A percentile compares a stretch with the other conserved stretches of the same genome.
phyloP scores from a whole-genome alignment of 768 basidiomycete species.

The Termitomyces sp. region DNA sequence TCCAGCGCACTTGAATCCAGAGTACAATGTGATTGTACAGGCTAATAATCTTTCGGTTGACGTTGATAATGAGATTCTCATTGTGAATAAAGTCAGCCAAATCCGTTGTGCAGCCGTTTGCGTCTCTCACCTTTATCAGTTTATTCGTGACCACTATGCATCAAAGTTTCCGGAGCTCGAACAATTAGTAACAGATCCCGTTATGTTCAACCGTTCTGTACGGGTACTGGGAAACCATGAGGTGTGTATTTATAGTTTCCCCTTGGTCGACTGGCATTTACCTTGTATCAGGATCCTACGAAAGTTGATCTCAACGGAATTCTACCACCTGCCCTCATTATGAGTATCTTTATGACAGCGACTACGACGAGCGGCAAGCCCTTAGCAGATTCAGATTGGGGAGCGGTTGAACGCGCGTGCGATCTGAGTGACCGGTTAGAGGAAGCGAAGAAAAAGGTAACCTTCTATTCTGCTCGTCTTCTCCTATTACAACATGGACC shows the following conservation, averaged over 20 bases:
- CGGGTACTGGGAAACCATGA: conserved; percentile 81
- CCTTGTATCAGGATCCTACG: conserved; percentile 62
- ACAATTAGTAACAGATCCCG: conserved; percentile 87
- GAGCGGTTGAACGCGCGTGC: conserved; percentile 77
- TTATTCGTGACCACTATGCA: conserved; percentile 96
- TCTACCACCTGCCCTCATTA: conserved; percentile 84
- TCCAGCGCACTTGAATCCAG: conserved; percentile 85
- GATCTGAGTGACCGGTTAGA: conserved; percentile 86
- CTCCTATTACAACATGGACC: conserved; percentile 2
- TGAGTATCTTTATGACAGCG: conserved; percentile 94
- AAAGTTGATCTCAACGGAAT: conserved; percentile 78
- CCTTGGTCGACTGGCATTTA: neutral
- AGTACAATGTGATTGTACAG: conserved; percentile 94
- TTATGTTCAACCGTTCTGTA: conserved; percentile 90
- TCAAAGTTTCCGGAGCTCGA: conserved; percentile 96
- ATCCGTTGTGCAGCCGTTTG: neutral
- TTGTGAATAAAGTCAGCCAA: conserved; percentile 84
- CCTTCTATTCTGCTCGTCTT: neutral
- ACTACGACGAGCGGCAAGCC: conserved; percentile 81
- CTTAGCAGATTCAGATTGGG: conserved; percentile 68
- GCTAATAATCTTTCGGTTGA: conserved; percentile 98
- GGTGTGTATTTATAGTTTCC: conserved; percentile 29
- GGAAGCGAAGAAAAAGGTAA: conserved; percentile 82
- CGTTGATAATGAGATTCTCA: conserved; percentile 94
- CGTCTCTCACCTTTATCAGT: conserved; percentile 37